Evolutionary conservation across 1,284 basidiomycete genomes (phyloP).

Genomic region (Cryptococcus jaspeensis): DNA sequence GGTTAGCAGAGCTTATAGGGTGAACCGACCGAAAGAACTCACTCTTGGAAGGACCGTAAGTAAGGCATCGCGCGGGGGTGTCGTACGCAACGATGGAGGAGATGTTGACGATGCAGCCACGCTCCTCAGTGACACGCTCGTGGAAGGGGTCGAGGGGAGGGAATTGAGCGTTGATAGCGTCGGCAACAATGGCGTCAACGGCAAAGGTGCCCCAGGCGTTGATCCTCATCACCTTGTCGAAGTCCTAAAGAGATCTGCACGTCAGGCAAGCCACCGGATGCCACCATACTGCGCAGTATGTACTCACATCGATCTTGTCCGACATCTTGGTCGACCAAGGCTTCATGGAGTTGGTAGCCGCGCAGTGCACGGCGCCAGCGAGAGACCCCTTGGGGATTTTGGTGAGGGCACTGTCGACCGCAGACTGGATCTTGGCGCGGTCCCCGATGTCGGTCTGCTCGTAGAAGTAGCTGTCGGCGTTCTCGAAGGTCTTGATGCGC

Average conservation of each 20-base stretch:
- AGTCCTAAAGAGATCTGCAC: constrained; percentile 7
- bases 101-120: constrained; percentile 47
- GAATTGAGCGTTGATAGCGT: constrained; percentile 44
- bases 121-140: constrained; percentile 32
- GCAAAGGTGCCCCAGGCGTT: constrained; percentile 44
- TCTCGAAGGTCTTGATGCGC: constrained; percentile 12
- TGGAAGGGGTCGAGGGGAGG: constrained; percentile 15
- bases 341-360: constrained; percentile 37
- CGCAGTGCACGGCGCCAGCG: constrained; percentile 41
- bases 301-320: constrained; percentile 40
- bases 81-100: constrained; percentile 37
- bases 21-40: constrained; percentile 6
- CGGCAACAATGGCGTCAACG: constrained; percentile 41
- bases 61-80: constrained; percentile 38
- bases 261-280: no score
- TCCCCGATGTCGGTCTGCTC: constrained; percentile 31
- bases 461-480: constrained; percentile 22
- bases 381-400: constrained; percentile 33
- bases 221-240: constrained; percentile 34
- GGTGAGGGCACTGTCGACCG: constrained; percentile 18
- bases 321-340: constrained; percentile 39
- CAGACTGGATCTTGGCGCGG: constrained; percentile 23
- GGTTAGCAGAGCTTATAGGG: background rate
- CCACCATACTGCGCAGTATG: background rate
- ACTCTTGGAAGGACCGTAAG: constrained; percentile 46